A percentile compares a stretch with the other conserved stretches of the same genome.
These are phyloP conservation scores for Cercophora sp. DNA, from an alignment of 495 filamentous ascomycete species.

Conservation along the genomic window DNA sequence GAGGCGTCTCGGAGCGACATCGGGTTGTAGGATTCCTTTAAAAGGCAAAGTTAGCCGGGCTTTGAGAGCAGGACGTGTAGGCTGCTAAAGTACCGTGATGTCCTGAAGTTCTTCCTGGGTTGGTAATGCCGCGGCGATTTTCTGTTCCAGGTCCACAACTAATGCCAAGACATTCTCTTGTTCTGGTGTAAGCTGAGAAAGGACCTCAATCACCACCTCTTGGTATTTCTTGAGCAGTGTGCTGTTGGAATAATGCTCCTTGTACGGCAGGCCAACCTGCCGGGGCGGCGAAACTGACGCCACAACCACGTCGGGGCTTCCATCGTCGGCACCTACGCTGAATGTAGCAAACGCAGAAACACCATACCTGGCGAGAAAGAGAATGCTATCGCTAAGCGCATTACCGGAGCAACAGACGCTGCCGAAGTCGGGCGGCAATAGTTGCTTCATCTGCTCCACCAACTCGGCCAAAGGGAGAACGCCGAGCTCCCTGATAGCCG, in stretches of 20 bases:
- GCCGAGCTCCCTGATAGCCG: constrained; percentile 49
- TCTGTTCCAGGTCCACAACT: constrained; percentile 54
- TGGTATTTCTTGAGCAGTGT: constrained; percentile 50
- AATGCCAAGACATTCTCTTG: constrained; percentile 15
- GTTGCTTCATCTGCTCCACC: constrained; percentile 20
- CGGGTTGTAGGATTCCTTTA: constrained; percentile 36
- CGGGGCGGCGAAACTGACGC: constrained; percentile 49
- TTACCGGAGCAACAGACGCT: not conserved
- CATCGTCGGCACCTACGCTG: constrained; percentile 51
- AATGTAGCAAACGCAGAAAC: constrained; percentile 43
- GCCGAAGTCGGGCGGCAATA: not conserved
- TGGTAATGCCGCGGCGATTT: constrained; percentile 55
- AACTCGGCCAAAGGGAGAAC: constrained; percentile 49
- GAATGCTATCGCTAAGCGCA: constrained; percentile 29
- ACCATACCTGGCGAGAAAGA: constrained; percentile 45
- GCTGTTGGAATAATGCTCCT: constrained; percentile 59
- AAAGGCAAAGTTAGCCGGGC: not conserved
- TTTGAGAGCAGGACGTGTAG: not conserved
- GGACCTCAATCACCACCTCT: constrained; percentile 32
- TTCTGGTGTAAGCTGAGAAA: constrained; percentile 18
- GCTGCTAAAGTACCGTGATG: constrained; percentile 2
- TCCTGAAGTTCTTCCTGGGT: constrained; percentile 42
- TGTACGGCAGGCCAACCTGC: constrained; percentile 55
- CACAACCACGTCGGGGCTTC: constrained; percentile 56
- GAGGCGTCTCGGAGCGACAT: constrained; percentile 48